These are phyloP conservation scores for Knufia petricola DNA, from an alignment of 2,329 filamentous ascomycete genomes.

Conservation along the genomic window DNA sequence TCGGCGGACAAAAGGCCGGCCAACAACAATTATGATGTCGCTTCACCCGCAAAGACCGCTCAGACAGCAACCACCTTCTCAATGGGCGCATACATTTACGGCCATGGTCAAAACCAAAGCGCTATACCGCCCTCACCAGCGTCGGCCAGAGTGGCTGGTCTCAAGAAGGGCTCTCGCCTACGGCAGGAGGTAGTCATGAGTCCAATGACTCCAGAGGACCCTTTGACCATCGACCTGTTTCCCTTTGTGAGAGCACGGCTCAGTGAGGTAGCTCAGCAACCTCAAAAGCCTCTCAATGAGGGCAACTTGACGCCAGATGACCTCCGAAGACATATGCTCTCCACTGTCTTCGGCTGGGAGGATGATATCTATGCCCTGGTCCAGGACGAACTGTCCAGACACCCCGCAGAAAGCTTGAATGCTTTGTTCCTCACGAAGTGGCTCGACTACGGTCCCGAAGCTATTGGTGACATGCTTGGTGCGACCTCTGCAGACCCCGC, in stretches of 20 bases:
- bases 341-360: conserved; percentile 90
- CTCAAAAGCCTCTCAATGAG: conserved; percentile 51
- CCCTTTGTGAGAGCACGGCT: conserved; percentile 73
- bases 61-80: conserved; percentile 40
- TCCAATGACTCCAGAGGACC: conserved; percentile 67
- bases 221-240: conserved; percentile 68
- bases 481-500: conserved; percentile 78
- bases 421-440: conserved; percentile 82
- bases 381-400: conserved; percentile 66
- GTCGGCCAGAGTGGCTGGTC: conserved; percentile 31
- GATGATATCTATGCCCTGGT: conserved; percentile 72
- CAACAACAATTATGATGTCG: conserved; percentile 23
- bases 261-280: conserved; percentile 71
- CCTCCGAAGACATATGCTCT: conserved; percentile 81
- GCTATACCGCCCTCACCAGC: conserved; percentile 39
- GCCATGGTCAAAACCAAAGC: conserved; percentile 16
- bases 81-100: conserved; percentile 21
- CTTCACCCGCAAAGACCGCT: conserved; percentile 34
- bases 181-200: conserved; percentile 72
- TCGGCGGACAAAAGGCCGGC: conserved; percentile 38
- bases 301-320: conserved; percentile 61
- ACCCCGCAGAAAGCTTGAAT: conserved; percentile 62
- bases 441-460: conserved; percentile 77
- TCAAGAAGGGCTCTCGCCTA: conserved; percentile 53
- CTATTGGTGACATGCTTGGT: conserved; percentile 61